Conservation (phyloP, 768 basidiomycete species). For the Russula sp. region DNA sequence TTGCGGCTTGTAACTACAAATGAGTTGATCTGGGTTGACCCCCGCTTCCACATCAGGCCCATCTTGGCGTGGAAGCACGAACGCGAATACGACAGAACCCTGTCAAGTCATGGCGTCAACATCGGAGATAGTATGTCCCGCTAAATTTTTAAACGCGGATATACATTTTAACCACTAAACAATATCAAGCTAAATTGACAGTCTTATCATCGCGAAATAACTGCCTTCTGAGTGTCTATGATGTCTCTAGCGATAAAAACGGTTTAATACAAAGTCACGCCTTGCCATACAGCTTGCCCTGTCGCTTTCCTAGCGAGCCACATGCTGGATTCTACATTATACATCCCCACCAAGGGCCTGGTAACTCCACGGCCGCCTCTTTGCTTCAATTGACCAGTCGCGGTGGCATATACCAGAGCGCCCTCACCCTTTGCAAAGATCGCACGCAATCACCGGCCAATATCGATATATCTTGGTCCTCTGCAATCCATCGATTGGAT, state of each 20-base stretch:
- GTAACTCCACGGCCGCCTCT: slow-evolving; percentile 1
- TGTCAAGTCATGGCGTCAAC: slow-evolving; percentile 39
- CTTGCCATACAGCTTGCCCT: slow-evolving; percentile 42
- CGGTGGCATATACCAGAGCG: slow-evolving; percentile 17
- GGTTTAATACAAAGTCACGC: slow-evolving; percentile 40
- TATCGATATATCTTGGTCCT: slow-evolving; percentile 8
- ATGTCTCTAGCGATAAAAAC: slow-evolving; percentile 42
- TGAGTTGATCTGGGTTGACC: slow-evolving; percentile 66
- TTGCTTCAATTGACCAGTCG: slow-evolving; percentile 19
- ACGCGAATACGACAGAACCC: slow-evolving; percentile 53
- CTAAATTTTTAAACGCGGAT: not conserved
- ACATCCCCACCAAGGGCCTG: slow-evolving; percentile 28
- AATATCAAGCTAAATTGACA: slow-evolving; percentile 41
- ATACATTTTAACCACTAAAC: not conserved
- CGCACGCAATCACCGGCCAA: not conserved
- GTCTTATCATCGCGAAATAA: slow-evolving; percentile 57
- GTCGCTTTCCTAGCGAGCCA: slow-evolving; percentile 27
- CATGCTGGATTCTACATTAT: slow-evolving; percentile 33
- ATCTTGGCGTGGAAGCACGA: slow-evolving; percentile 57
- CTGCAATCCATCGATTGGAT: slow-evolving; percentile 6
- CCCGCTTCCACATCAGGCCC: slow-evolving; percentile 50
- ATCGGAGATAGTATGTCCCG: slow-evolving; percentile 30
- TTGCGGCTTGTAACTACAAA: slow-evolving; percentile 54
- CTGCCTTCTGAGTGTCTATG: slow-evolving; percentile 56
- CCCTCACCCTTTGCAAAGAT: not conserved